Percentiles rank a stretch among this genome's conserved stretches.
Evolutionary conservation across 192 early-diverging fungal genomes (phyloP).

Genomic region (Coemansia sp.): DNA sequence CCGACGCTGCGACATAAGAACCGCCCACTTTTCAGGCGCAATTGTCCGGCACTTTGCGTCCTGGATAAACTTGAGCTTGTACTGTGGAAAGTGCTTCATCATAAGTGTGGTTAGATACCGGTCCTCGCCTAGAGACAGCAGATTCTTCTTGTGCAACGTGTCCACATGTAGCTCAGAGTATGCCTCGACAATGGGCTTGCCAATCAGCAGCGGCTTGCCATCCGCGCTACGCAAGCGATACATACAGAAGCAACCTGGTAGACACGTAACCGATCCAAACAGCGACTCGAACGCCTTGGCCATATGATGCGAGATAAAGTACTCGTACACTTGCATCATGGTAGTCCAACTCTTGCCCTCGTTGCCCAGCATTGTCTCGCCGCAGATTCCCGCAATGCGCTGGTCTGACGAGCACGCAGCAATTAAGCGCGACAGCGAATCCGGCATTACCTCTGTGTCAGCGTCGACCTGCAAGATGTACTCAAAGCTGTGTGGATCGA

Average conservation of each 20-base stretch:
- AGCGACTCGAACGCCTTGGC: neutral
- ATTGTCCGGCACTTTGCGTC: constrained; percentile 85
- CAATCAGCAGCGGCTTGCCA: neutral
- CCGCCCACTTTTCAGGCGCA: neutral
- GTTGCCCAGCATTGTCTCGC: neutral
- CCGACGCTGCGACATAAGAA: neutral
- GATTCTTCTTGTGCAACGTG: constrained; percentile 54
- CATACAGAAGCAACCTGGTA: neutral
- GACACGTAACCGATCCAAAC: neutral
- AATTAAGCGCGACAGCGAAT: constrained; percentile 82
- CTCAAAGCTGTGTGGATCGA: constrained; percentile 78
- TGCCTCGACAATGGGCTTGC: neutral
- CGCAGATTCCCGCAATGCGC: neutral
- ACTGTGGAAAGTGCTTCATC: constrained; percentile 94
- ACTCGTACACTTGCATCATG: neutral
- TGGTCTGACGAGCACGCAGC: neutral
- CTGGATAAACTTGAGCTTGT: constrained; percentile 85
- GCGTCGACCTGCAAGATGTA: constrained; percentile 81
- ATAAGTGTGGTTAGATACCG: constrained; percentile 86
- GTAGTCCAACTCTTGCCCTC: neutral
- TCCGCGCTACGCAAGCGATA: neutral
- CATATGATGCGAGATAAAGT: neutral
- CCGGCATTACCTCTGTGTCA: constrained; percentile 80
- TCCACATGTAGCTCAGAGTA: constrained; percentile 62
- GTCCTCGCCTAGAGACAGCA: neutral